Evolutionary conservation across 768 basidiomycete genomes (phyloP), one percentile per base, ranked within the genome.

Genomic region (Leccinum barrowsii): DNA sequence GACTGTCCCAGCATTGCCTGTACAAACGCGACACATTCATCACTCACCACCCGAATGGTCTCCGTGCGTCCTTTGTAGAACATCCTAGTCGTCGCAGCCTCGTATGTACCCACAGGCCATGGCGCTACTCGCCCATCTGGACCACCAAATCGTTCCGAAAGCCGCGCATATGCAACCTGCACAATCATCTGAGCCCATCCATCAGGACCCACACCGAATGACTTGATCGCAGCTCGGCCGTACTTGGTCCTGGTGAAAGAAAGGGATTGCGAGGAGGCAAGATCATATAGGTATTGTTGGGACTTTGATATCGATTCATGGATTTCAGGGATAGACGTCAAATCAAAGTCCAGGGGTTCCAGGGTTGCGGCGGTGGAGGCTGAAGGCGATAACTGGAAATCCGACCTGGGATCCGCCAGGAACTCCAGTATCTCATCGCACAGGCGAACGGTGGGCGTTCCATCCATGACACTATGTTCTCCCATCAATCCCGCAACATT

Each of bases 171-270:
- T 6, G 94, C 95, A 49, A 98, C 77, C 70, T 98, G 95, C 52
- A 95, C 80, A 67, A 94, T 76, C 82, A 97, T 85, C 76, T 98
- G 95, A 49, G 90, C 87, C 93, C 94, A 97, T 26, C 90, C 90
- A 68, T 98, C 95, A 3, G 95, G 95, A 44, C 92, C 92, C n/a
- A 90, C 85, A 34, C 89, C 86, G 65, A 91, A 92, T 13, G 80
- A 75, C 78, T 96, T 97, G 76, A 96, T 91, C 17, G 83, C 82
- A 47, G 82, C 82, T 73, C 94, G 96, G 34, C 95, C 95, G 65
- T 95, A 98, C 1, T 76, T 70, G 1, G 91, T 92, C 42, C 82
- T 76, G 58, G 82, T 71, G 73, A 85, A 85, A 21, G 77, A 76
- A 59, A 94, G 74, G 56, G 78, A 77, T 65, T 94, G 92, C 26